Evolutionary conservation across 2,329 filamentous ascomycete genomes (phyloP), one percentile per base, ranked within the genome.

Genomic region (Conoideocrella luteorostrata): DNA sequence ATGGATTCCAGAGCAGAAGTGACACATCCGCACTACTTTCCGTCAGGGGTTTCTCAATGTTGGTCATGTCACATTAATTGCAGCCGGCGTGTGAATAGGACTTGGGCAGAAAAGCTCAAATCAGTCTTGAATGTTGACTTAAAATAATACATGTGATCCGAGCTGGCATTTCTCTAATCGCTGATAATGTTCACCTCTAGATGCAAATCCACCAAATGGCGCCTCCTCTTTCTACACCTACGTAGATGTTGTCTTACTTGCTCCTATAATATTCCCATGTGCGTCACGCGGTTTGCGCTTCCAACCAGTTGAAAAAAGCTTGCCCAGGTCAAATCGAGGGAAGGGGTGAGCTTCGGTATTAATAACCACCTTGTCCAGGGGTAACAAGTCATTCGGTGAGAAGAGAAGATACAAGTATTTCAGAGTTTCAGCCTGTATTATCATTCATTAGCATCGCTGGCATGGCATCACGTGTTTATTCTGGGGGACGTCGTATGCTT

Each of bases 321-420:
- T 78, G 2, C 80, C 82, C 64, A 93, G 80, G 57, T 93, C 82
- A 60, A 98, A 98, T 30, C 85, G 74, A 7, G 93, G 93, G 47
- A 98, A 75, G 2, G 87, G 80, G 64, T 98, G 93, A 2, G 89
- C 93, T 68, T 98, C 93, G 2, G 93, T 98, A 63, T 98, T 98
- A 60, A 97, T 82, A 30, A 98, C 89, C 21, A 95, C 74, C 56
- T 90, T 79, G 54, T 93, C 86, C 24, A 98, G 73, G 2, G 90
- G 88, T 33, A 97, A 71, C 29, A 96, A 66, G 48, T 94, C 86
- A 51, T 84, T 73, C 4, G 86, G 82, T 3, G 88, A 90, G 68
- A 98, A 98, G 26, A 98, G 74, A 32, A 98, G 78, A 64, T 95
- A 98, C 62, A 98, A 86, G 63, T 98, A 98, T 68, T 98, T 98